Base-by-base conservation (phyloP, 2,329 filamentous ascomycete species). In the Monilinia polystroma region DNA sequence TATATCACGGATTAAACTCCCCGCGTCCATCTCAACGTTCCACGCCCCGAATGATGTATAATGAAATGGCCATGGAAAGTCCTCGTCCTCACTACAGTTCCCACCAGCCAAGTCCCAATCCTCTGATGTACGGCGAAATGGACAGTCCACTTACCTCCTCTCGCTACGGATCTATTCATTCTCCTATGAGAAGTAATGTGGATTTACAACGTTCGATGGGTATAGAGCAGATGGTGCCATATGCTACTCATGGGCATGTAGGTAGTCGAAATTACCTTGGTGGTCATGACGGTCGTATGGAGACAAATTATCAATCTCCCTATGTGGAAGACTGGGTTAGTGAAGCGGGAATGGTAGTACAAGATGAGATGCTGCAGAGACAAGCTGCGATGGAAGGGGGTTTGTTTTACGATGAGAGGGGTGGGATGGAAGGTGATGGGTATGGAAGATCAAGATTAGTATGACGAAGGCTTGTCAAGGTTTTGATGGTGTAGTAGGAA, bases 281-380 rank as follows among this genome's bases (percentile, higher is more conserved):
- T 23, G 53, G 18, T 6, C 53, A 55, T 55, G 53, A 20, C 4
- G 7, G 14, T 20, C 58, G 14, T 26, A n/a, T 62, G 45, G 18
- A 38, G 20, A 51, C 58, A 38, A 64, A 64, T 49, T 64, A 64
- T 35, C 52, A 64, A 64, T 49, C 62, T 35, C 62, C 62, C 12
- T 64, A 64, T 38, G 62, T 64, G 12, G 62, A 64, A 57, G 62
- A 64, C 20, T 64, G 62, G 62, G 43, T 64, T 26, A 57, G 52
- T 64, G 62, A 64, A 18, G 52, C 23, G 51, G 62, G 45, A 16
- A 62, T 62, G 12, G 32, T 29, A 32, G 58, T 45, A 4, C 43
- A 43, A 7, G 62, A 64, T 32, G 38, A 64, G 10, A 38, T 64
- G 41, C 35, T 64, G 52, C 62, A 58, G 43, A 64, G 52, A 45